Base-by-base conservation (phyloP, 2,329 filamentous ascomycete genomes). In the Arthrobotrys entomopaga region DNA sequence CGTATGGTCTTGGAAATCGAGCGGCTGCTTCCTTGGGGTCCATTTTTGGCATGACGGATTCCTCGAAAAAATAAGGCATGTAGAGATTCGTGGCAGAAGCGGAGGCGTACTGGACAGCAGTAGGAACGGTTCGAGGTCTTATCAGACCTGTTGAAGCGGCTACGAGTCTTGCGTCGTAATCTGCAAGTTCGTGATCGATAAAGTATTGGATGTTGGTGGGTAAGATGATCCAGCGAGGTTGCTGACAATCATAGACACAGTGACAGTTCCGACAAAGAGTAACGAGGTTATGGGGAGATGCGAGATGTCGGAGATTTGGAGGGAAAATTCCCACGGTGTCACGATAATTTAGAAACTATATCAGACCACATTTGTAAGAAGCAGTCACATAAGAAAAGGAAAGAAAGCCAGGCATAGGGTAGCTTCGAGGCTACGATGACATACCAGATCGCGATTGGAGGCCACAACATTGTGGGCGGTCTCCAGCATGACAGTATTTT, bases 171-270 rank as follows among this genome's bases (percentile, higher is more conserved):
- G 61, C 61, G 15, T 73, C 69, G 43, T 73, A 73, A 29, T 73
- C 69, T n/a, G 20, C 50, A 2, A 42, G 48, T 56, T 73, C 69
- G 52, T 73, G 61, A 20, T 73, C 63, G 50, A 73, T 57, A 26
- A 73, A 73, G 20, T 53, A 73, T 48, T 73, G 48, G 29, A 73
- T 34, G 16, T 73, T 73, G 8, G 69, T 66, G 22, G 69, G 69
- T n/a, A 73, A 42, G 5, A 73, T 73, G 24, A 73, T 73, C 69
- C 69, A 73, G 49, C 69, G 69, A 20, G 69, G 69, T 66, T 73
- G 69, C 26, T 73, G 69, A 29, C 61, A 73, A 26, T 73, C 69
- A 20, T 73, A 73, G 8, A 73, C 69, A 19, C 69, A 73, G 19
- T 73, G 69, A 15, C 69, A 73, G 50, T 73, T 73, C 38, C 69